Evolutionary conservation across 352 stramenopile genomes (phyloP), one percentile per base, ranked within the genome.

Genomic region (Aphanomyces euteiches): DNA sequence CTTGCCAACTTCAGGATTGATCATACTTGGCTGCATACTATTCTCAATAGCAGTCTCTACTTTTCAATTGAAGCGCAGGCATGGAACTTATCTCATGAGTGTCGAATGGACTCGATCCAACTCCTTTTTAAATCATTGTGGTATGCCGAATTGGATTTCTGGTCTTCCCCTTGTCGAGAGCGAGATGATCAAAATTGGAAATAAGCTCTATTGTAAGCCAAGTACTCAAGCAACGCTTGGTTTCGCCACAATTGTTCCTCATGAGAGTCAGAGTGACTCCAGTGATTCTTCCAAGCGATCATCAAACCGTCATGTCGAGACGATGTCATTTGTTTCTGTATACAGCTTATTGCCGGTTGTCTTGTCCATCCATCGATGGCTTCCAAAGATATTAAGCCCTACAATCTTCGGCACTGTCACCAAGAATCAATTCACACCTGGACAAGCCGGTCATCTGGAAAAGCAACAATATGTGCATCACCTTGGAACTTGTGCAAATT

Each of bases 131-230:
- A n/a, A 50, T 2, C 43, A n/a, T n/a, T 50, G 43, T n/a, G 17
- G 17, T n/a, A n/a, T n/a, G 43, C 43, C 43, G 10, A 12, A n/a
- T 12, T 50, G 17, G 10, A n/a, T 50, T n/a, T 50, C 43, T 12
- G 43, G 43, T 50, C 43, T 50, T 50, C 43, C 43, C 43, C 43
- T 50, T n/a, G 43, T n/a, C 43, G 10, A 50, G 17, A n/a, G 10
- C 43, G 10, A 50, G 10, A n/a, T n/a, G 17, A 50, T 50, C 43
- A 50, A 50, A n/a, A 50, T 50, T 50, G 43, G 43, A 1, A 50
- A 50, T n/a, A 50, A 50, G 43, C 43, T 50, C 43, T 50, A 50
- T n/a, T 50, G 43, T n/a, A 50, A 50, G 43, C 43, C 43, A n/a
- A 50, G 43, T n/a, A 50, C 2, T 3, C 43, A 50, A 50, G 43